Percentiles rank a stretch among this genome's conserved stretches.
phyloP scores from a whole-genome alignment of 2,329 filamentous ascomycete species.

The Verticillium dahliae region DNA sequence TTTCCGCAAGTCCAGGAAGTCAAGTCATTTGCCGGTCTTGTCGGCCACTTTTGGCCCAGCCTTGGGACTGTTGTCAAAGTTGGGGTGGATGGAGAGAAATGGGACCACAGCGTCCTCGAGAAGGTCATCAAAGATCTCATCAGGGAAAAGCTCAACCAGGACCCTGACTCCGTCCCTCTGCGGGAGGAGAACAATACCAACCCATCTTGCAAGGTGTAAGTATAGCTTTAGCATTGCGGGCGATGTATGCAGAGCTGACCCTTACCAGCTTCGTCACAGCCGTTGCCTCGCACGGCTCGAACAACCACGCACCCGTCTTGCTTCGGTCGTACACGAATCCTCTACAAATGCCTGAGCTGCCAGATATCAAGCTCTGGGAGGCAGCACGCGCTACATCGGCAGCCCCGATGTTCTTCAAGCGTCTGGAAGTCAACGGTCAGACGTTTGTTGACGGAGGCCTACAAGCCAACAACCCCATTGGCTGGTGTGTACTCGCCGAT shows the following conservation, averaged over 20 bases:
- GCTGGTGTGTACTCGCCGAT: neutral
- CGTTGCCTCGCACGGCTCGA: neutral
- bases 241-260: too few relatives aligned
- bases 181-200: neutral
- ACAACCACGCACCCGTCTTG: neutral
- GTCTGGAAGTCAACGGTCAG: neutral
- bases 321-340: constrained; percentile 6
- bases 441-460: constrained; percentile 7
- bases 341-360: constrained; percentile 2
- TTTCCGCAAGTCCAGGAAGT: neutral
- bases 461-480: neutral
- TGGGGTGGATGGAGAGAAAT: neutral
- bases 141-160: neutral
- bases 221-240: neutral
- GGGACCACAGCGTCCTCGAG: neutral
- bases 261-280: neutral
- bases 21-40: too few relatives aligned
- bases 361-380: constrained; percentile 5
- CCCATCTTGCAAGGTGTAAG: neutral
- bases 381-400: constrained; percentile 13
- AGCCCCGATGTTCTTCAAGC: constrained; percentile 9
- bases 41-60: too few relatives aligned
- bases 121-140: neutral
- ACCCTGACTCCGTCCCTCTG: neutral
- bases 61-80: neutral